Conservation (phyloP, 352 stramenopile genomes). For the Pythium aristosporum region DNA sequence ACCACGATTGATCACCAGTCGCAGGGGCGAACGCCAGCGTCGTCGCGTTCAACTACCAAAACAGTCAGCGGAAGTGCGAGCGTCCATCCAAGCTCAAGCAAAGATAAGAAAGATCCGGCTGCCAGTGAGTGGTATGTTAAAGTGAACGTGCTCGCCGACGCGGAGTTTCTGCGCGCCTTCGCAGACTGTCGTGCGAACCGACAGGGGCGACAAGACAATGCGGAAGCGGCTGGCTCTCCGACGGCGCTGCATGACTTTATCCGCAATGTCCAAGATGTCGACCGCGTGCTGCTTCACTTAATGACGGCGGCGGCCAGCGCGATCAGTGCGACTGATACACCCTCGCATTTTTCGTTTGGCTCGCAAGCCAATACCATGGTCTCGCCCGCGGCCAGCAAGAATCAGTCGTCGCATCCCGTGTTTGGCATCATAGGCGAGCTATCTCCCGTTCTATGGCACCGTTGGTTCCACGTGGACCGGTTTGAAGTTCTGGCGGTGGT, state of each 20-base stretch:
- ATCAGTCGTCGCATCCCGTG: slow-evolving; percentile 70
- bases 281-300: slow-evolving; percentile 80
- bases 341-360: slow-evolving; percentile 73
- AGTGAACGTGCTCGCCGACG: slow-evolving; percentile 81
- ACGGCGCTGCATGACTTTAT: slow-evolving; percentile 77
- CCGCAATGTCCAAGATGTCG: slow-evolving; percentile 83
- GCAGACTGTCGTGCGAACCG: slow-evolving; percentile 37
- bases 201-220: slow-evolving; percentile 1
- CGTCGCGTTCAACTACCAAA: slow-evolving; percentile 1
- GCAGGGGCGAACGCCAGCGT: slow-evolving; percentile 2
- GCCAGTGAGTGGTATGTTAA: slow-evolving; percentile 82
- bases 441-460: slow-evolving; percentile 85
- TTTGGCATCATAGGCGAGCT: slow-evolving; percentile 89
- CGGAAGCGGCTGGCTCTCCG: slow-evolving; percentile 30
- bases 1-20: slow-evolving; percentile 51
- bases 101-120: slow-evolving; percentile 18
- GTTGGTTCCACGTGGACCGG: slow-evolving; percentile 88
- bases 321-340: slow-evolving; percentile 29
- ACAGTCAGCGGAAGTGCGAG: not conserved
- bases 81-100: not conserved
- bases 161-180: slow-evolving; percentile 82
- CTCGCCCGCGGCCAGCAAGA: slow-evolving; percentile 30
- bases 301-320: slow-evolving; percentile 62
- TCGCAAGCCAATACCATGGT: slow-evolving; percentile 39
- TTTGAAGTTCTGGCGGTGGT: slow-evolving; percentile 83